These are phyloP conservation scores for Hypoxylon cercidicola DNA, from an alignment of 495 filamentous ascomycete species.

Conservation along the genomic window DNA sequence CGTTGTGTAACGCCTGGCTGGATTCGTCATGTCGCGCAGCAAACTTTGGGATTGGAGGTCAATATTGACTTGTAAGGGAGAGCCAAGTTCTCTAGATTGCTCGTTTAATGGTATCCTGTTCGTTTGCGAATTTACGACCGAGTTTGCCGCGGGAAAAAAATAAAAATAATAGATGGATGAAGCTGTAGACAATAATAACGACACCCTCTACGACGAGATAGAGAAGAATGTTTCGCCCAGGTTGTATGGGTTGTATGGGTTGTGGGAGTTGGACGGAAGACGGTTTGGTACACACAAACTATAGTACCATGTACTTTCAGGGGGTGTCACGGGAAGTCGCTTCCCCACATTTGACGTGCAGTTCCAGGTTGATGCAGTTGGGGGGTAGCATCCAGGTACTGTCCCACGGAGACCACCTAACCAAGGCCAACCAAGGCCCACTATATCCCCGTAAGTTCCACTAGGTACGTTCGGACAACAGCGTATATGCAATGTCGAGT, in stretches of 20 bases:
- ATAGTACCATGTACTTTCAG: constrained; percentile 5
- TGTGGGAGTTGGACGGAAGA: not conserved
- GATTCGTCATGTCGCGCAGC: not conserved
- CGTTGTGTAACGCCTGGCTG: not conserved
- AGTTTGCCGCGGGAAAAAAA: constrained; percentile 22
- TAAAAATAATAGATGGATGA: not conserved
- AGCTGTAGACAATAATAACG: constrained; percentile 15
- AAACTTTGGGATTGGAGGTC: not conserved
- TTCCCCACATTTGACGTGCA: constrained; percentile 43
- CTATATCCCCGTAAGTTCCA: not conserved
- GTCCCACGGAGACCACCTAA: constrained; percentile 16
- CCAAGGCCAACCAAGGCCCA: too few species aligned
- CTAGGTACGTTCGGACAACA: constrained; percentile 6
- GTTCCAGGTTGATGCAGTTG: constrained; percentile 1
- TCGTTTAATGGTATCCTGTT: not conserved
- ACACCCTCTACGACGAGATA: not conserved
- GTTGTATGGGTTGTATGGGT: not conserved
- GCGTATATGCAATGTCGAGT: constrained; percentile 31
- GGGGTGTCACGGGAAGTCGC: constrained; percentile 31
- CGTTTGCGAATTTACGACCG: constrained; percentile 8
- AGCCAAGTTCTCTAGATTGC: not conserved
- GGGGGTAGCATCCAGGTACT: constrained; percentile 39
- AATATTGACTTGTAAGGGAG: not conserved
- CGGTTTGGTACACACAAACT: not conserved
- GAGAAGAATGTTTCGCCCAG: not conserved